A percentile compares a stretch with the other conserved stretches of the same genome.
Conservation (phyloP, 1,139 yeast species). For the Debaryomycetaceae sp. region DNA sequence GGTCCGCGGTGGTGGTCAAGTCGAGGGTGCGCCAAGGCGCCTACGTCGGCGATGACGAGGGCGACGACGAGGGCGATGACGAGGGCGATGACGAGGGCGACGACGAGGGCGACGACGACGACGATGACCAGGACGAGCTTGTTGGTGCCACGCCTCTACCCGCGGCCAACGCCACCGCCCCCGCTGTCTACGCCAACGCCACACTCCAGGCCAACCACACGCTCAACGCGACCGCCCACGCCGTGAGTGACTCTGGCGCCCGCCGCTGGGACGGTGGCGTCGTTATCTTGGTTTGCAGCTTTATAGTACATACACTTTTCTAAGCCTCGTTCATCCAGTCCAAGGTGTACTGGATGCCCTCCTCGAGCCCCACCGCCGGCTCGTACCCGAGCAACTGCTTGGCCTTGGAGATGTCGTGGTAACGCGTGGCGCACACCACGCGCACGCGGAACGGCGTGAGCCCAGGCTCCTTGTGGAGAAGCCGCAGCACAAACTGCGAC, state of each 20-base stretch:
- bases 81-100: background rate
- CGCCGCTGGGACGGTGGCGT: too few relatives aligned
- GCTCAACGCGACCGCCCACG: background rate
- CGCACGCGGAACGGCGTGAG: constrained; percentile 92
- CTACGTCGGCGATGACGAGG: background rate
- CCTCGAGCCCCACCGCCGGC: constrained; percentile 77
- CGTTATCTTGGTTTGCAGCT: too few relatives aligned
- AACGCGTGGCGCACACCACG: constrained; percentile 91
- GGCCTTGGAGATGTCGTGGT: constrained; percentile 89
- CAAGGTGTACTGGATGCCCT: constrained; percentile 75
- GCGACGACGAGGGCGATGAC: background rate
- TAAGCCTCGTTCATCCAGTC: constrained; percentile 81
- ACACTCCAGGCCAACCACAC: background rate
- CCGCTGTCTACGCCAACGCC: constrained; percentile 1
- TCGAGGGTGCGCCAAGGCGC: constrained; percentile 5
- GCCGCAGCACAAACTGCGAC: constrained; percentile 65
- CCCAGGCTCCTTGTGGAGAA: constrained; percentile 84
- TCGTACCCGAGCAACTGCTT: constrained; percentile 69
- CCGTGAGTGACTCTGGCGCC: too few relatives aligned
- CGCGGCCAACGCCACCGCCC: constrained; percentile 2
- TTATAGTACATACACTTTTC: too few relatives aligned
- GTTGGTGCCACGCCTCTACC: background rate
- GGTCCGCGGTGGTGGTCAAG: constrained; percentile 1
- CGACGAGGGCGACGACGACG: background rate
- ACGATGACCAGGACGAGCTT: background rate